Evolutionary conservation across 148 eudicot genomes (phyloP), one percentile per base, ranked within the genome.

Genomic region (Vaccinium macrocarpon): DNA sequence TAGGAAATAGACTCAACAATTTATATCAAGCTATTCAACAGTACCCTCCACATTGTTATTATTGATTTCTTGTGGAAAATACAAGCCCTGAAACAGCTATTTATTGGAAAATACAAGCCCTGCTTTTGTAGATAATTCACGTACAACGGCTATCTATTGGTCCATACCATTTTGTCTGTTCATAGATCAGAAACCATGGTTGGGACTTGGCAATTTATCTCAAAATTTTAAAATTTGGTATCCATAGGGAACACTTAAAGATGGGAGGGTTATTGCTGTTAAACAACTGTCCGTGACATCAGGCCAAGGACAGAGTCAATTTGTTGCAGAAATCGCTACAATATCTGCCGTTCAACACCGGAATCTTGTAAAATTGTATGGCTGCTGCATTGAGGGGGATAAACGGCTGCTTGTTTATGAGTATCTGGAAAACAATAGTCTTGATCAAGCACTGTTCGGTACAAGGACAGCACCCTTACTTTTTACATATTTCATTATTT

Each of bases 351-450:
- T 94, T 50, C 98, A 93, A 72, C 99, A 96, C 86, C 94, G 95
- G 27, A 96, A 94, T 84, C 97, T 94, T 81, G 98, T 93, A 70
- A 93, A 90, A 82, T 81, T 96, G 42, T 91, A 93, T 74, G 98
- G 98, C 81, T 96, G 98, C 86, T 94, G 98, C 91, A 90, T 96
- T 73, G 98, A 96, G 53, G 97, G 98, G 82, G 91, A 88, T n/a
- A 92, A 91, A 61, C 89, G 93, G 27, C 84, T 96, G 80, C 93
- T 96, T 77, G 99, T 94, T 27, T 96, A 96, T 19, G 99, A 96
- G 89, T 96, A 91, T 89, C 90, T 91, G 64, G 95, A 90, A 84
- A 96, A 96, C 89, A 93, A 88, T 89, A 93, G 97, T 89, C 97
- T 96, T 70, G 99, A 96, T 89, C 92, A 93, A 91, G 92, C 91